phyloP scores from a whole-genome alignment of 257 asterid species.

The Nyctanthes arbortristis region DNA sequence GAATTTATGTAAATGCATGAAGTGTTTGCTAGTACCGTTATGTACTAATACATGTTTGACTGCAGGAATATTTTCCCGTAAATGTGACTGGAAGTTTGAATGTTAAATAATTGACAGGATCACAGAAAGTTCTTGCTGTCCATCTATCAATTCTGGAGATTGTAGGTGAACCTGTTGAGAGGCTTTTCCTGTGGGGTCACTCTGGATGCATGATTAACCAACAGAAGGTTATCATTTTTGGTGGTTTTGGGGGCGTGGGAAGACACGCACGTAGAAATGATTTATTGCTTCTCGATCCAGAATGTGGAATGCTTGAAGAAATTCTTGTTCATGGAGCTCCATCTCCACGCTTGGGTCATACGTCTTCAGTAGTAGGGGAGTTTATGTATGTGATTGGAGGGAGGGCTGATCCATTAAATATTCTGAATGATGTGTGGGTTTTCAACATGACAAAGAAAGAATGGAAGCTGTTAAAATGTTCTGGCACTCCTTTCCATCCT shows the following conservation, averaged over 20 bases:
- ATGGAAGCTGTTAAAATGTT: conserved; percentile 70
- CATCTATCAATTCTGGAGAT: conserved; percentile 49
- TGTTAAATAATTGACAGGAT: conserved; percentile 90
- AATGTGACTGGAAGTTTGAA: conserved; percentile 73
- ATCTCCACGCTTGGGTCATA: conserved; percentile 88
- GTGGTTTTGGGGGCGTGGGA: conserved; percentile 98
- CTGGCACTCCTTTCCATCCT: conserved; percentile 65
- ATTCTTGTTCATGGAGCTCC: conserved; percentile 58
- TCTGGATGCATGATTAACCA: conserved; percentile 61
- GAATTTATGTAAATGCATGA: conserved; percentile 29
- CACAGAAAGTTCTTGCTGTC: conserved; percentile 32
- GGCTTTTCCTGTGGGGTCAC: conserved; percentile 96
- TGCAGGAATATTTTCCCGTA: conserved; percentile 78
- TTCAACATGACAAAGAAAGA: conserved; percentile 47
- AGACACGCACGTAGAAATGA: conserved; percentile 89
- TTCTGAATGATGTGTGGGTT: conserved; percentile 86
- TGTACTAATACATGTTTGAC: conserved; percentile 43
- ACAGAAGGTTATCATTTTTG: conserved; percentile 64
- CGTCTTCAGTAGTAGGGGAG: conserved; percentile 65
- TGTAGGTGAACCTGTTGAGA: conserved; percentile 76
- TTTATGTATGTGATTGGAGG: conserved; percentile 79
- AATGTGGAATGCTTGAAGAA: conserved; percentile 48
- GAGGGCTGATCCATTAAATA: conserved; percentile 80
- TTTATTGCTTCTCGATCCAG: conserved; percentile 55
- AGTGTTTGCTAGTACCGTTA: conserved; percentile 25